These are phyloP conservation scores for Herpotrichia juniperi DNA, from an alignment of 2,329 filamentous ascomycete species.

Conservation along the genomic window DNA sequence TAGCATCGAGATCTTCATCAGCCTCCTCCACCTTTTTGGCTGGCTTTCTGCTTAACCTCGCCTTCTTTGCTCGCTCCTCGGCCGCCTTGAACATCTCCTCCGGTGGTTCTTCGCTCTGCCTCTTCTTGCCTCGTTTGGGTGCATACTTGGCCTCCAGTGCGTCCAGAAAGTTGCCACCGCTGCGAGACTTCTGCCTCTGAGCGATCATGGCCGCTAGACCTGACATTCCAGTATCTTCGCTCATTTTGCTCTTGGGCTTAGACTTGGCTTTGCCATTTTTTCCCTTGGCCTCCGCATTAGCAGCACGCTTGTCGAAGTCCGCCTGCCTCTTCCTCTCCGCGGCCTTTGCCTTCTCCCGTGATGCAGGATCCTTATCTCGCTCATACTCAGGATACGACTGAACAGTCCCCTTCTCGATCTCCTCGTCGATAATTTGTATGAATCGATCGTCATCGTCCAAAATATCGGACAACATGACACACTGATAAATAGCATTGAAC, in stretches of 20 bases:
- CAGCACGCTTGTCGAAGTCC: constrained; percentile 56
- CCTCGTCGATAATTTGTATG: constrained; percentile 77
- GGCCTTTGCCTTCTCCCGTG: constrained; percentile 37
- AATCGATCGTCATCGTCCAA: constrained; percentile 87
- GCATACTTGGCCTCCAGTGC: constrained; percentile 43
- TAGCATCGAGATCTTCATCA: constrained; percentile 1
- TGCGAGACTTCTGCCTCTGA: constrained; percentile 39
- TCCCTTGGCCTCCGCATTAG: constrained; percentile 63
- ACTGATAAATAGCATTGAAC: constrained; percentile 78
- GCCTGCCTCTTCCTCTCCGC: constrained; percentile 44
- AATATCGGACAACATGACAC: constrained; percentile 85
- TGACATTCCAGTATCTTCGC: constrained; percentile 39
- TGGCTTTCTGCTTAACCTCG: constrained; percentile 17
- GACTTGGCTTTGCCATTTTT: constrained; percentile 72
- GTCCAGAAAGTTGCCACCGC: constrained; percentile 41
- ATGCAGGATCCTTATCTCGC: constrained; percentile 63
- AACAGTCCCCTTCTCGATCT: constrained; percentile 74
- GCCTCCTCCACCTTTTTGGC: not conserved
- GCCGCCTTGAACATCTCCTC: constrained; percentile 65
- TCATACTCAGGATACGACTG: constrained; percentile 71
- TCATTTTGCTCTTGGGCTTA: constrained; percentile 37
- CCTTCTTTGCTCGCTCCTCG: constrained; percentile 32
- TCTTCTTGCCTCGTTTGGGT: constrained; percentile 53
- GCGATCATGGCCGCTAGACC: constrained; percentile 46
- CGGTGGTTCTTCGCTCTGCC: constrained; percentile 56